Percentiles rank a stretch among this genome's conserved stretches.
Conservation (phyloP, 2,329 filamentous ascomycete species). For the Byssothecium circinans region DNA sequence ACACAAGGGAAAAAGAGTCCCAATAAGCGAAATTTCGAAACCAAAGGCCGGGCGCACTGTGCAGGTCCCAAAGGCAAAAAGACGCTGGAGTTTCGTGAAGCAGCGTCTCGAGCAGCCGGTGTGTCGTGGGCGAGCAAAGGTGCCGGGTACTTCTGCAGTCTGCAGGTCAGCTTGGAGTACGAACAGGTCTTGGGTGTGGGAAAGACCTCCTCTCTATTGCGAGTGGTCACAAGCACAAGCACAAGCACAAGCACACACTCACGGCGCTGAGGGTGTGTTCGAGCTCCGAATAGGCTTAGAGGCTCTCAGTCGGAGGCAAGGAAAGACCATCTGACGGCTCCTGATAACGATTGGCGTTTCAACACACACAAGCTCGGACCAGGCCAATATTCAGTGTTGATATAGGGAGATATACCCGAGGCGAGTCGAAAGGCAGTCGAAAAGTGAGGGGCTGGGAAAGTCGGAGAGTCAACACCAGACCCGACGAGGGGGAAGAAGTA, state of each 20-base stretch:
- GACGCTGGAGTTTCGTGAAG: not conserved
- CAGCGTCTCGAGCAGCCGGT: not conserved
- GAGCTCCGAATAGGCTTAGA: slow-evolving; percentile 14
- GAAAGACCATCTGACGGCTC: slow-evolving; percentile 16
- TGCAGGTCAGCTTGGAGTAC: slow-evolving; percentile 5
- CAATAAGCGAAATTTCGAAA: slow-evolving; percentile 1
- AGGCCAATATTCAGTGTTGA: slow-evolving; percentile 16
- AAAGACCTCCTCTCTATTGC: not conserved
- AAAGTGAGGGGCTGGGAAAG: slow-evolving; percentile 14
- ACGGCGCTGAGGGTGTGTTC: not conserved
- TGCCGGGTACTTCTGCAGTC: not conserved
- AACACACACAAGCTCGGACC: slow-evolving; percentile 19
- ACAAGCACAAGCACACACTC: not conserved
- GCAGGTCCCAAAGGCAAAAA: not conserved
- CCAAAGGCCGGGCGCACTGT: not conserved
- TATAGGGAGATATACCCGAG: not conserved
- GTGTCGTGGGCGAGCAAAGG: not conserved
- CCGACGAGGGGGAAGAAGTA: not conserved
- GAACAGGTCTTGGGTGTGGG: not conserved
- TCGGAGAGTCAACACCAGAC: not conserved
- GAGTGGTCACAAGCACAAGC: slow-evolving; percentile 19
- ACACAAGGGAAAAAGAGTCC: not conserved
- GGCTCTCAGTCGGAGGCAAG: slow-evolving; percentile 20
- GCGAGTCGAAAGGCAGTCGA: not conserved
- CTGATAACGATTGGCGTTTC: slow-evolving; percentile 29